Evolutionary conservation across 306 rosid species (phyloP).

Genomic region (Mimosa bimucronata): DNA sequence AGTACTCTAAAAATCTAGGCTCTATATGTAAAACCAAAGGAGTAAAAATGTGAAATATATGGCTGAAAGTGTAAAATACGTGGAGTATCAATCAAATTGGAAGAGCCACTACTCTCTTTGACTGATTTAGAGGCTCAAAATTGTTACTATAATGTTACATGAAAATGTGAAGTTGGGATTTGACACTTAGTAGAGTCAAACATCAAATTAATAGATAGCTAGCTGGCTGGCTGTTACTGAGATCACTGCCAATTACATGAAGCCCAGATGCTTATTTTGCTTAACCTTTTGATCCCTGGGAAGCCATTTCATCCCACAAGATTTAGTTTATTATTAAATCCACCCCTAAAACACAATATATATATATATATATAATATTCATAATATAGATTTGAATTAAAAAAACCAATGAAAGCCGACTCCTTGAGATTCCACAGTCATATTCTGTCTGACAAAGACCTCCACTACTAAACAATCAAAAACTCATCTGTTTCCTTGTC

Average conservation of each 20-base stretch:
- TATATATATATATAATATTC: background rate
- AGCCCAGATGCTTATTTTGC: background rate
- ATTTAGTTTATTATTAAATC: background rate
- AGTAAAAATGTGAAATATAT: background rate
- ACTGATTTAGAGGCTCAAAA: background rate
- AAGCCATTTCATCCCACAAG: constrained; percentile 1
- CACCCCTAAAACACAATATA: background rate
- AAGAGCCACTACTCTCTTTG: background rate
- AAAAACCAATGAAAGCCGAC: background rate
- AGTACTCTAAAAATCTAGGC: no score
- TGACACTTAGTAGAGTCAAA: constrained; percentile 2
- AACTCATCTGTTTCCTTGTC: background rate
- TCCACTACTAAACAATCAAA: constrained; percentile 19
- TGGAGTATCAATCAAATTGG: background rate
- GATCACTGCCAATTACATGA: background rate
- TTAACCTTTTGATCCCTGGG: background rate
- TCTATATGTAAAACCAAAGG: no score
- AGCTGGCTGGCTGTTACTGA: background rate
- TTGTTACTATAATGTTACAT: no score
- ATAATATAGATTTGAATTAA: background rate
- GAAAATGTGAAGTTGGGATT: background rate
- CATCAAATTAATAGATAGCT: background rate
- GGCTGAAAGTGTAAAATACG: no score
- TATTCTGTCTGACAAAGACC: constrained; percentile 26
- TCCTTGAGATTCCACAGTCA: constrained; percentile 28